Base-by-base conservation (phyloP, 2,329 filamentous ascomycete species). In the Fusarium succisae region DNA sequence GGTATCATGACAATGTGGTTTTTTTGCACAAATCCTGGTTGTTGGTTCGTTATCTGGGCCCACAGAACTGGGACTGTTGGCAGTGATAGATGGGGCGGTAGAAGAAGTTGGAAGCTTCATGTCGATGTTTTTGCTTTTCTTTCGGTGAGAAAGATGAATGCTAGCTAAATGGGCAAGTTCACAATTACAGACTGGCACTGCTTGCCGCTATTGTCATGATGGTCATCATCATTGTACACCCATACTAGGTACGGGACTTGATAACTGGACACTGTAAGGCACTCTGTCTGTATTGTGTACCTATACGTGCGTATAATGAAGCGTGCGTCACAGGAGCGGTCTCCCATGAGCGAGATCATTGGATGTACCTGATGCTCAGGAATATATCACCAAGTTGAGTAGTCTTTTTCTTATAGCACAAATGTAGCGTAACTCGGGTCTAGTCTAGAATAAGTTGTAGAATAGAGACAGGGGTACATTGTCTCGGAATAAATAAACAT, bases 331-430 rank as follows among this genome's bases (percentile, higher is more conserved):
- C n/a, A 18, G n/a, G 15, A 66, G 32, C 24, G 13, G 24, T 26
- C 26, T 63, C 39, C 28, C n/a, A 30, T 35, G 18, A 15, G 20
- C 30, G 38, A 8, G 28, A 68, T 35, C 26, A 47, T 51, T 39
- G 14, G 22, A 61, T 73, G n/a, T 70, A 18, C 47, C 73, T 75
- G 72, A 75, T 67, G 57, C 69, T 75, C 65, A 75, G 69, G 65
- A 73, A 75, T 28, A 73, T 66, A 47, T 74, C 71, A 71, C 38
- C 35, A 51, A 56, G 26, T 72, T 63, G 43, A 30, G 47, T 24
- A 14, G 44, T 22, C 63, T 68, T 44, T 35, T 39, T 30, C n/a
- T 1, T 14, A 24, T 24, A 28, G 5, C 37, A 32, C 8, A 32
- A 17, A n/a, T 41, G 6, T 39, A 59, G 26, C 35, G 55, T 26